Evolutionary conservation across 2,329 filamentous ascomycete species (phyloP), one percentile per base, ranked within the genome.

Genomic region (Exophiala sp.): DNA sequence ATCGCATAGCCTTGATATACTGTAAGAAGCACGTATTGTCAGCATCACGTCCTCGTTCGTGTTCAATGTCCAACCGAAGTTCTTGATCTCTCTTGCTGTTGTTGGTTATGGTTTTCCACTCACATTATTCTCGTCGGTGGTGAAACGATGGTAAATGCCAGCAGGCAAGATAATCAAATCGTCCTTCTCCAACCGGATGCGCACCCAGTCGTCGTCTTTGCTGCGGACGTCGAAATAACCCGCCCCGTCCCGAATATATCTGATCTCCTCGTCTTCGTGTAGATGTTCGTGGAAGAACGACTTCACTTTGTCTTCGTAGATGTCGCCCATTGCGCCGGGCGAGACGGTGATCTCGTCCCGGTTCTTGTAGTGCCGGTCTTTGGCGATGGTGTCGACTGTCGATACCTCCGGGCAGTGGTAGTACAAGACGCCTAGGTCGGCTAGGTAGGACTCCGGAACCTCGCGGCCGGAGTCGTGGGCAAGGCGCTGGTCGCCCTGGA

Each of bases 221-320:
- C 81, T 84, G 42, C 93, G 76, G 2, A 98, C 90, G 69, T 98
- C 93, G 66, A 98, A 98, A 68, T 86, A 98, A 0, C 93, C 93
- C 48, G 80, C 79, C 0, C 93, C 93, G 54, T 85, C 90, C 24
- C 88, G 76, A 59, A 98, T 90, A 64, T 96, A 98, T 41, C 93
- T 78, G 59, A 98, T 98, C 77, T 98, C 93, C 73, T 98, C 93
- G 61, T 98, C 93, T 73, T 98, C 93, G 66, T 98, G 93, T 62
- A 98, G 69, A 68, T 98, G 93, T 76, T 98, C 93, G 62, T 86
- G 68, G 73, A 97, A 98, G 74, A 98, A 98, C 59, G 71, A 81
- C 73, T 88, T 90, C 56, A 98, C 88, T 70, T 97, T 97, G 57
- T 86, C 80, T 70, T 98, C 91, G 73, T 97, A 98, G 38, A 82